Evolutionary conservation across 2,329 filamentous ascomycete genomes (phyloP), one percentile per base, ranked within the genome.

Genomic region (Beauveria bassiana): DNA sequence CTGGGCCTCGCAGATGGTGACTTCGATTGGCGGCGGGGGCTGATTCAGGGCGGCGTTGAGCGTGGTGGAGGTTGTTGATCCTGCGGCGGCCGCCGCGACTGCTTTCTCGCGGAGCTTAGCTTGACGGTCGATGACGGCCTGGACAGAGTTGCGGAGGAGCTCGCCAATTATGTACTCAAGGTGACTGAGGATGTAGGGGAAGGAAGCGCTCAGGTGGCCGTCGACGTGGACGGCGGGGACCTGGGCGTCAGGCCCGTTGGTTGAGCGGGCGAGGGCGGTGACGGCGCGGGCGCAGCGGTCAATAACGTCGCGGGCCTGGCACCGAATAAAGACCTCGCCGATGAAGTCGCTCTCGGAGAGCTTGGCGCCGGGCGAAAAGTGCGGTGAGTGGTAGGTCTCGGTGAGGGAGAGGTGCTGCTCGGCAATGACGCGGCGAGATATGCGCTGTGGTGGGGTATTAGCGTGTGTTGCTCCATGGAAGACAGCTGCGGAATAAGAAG

Each of bases 161-260:
- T 99, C 95, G 57, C 95, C 93, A 62, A 99, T 85, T 68, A 99
- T 97, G 75, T 99, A 99, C 75, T 99, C 93, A 57, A 99, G 83
- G 72, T 98, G 95, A 70, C 88, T 95, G 57, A 96, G 84, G 65
- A 99, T 98, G 70, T 97, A 99, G 1, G 96, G 95, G 70, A 99
- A 99, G 38, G 87, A 96, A 5, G 93, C 93, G 34, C 90, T 86
- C 2, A 95, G 80, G 71, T 99, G 92, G 24, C 96, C 95, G 64
- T 89, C 83, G 62, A 99, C 81, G 52, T 83, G 85, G 73, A 99
- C 90, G 65, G 92, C 86, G 5, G 95, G 95, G 1, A 99, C 82
- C 56, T 81, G 78, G 1, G 86, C 82, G 60, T 87, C 80, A 1
- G 86, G 80, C 1, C 89, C 90, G 68, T 96, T 93, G 56, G 88